Evolutionary conservation across 805 yeast species (phyloP), one percentile per base, ranked within the genome.

Genomic region (Pichia cabralensis): DNA sequence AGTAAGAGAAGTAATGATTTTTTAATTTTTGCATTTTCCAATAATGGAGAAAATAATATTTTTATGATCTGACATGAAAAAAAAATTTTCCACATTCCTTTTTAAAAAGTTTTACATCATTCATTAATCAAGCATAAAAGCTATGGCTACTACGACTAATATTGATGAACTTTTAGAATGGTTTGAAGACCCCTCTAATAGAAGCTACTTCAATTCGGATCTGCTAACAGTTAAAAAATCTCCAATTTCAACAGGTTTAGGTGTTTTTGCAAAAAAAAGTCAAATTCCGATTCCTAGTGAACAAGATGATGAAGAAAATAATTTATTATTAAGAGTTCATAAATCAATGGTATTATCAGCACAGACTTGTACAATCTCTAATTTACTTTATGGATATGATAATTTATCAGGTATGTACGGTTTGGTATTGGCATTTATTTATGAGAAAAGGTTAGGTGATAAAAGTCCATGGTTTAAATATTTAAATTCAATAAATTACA

Each of bases 381-480:
- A 86, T 44, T 48, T 86, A 12, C 49, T 88, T 10, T 53, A 62
- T 10, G 95, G 83, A 29, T 66, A 66, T 20, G 65, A 58, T 2
- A n/a, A n/a, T n/a, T 55, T 80, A 5, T 68, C 64, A 25, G 92
- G 94, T 0, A 71, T 81, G 58, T 65, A 72, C 27, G 80, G 76
- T 0, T 60, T 88, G 33, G 72, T 80, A 6, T 43, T 83, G 7
- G 73, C 88, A 0, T 80, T 76, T 39, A 61, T 86, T 19, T 85
- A 82, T 49, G 97, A 89, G 51, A 55, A 64, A 35, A 58, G 71
- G 3, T 58, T 67, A 30, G 73, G 72, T 3, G 59, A 63, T n/a
- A 45, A 53, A 4, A 80, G 94, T n/a, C 96, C 95, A 5, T 89
- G 96, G 96, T 63, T 40, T 40, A 63, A 60, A 3, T 89, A 80